Percentiles rank a stretch among this genome's conserved stretches.
Conservation (phyloP, 305 asterid genomes). For the Solanum hybrid region DNA sequence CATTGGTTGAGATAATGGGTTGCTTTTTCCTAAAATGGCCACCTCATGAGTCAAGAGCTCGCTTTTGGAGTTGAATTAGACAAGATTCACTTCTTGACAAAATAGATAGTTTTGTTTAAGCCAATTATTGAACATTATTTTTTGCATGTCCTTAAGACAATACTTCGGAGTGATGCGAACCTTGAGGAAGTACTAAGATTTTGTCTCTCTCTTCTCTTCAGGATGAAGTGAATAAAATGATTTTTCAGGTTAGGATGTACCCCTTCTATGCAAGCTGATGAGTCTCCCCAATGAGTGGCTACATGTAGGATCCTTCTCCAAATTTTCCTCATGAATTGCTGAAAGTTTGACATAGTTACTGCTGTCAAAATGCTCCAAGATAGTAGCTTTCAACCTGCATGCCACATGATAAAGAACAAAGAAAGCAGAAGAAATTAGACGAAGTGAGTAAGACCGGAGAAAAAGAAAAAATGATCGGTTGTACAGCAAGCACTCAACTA, state of each 20-base stretch:
- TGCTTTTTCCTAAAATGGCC: neutral
- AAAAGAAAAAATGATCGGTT: neutral
- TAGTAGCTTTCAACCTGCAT: constrained; percentile 59
- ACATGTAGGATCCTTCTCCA: constrained; percentile 84
- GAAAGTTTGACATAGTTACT: constrained; percentile 35
- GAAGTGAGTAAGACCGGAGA: neutral
- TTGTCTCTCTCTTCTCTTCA: neutral
- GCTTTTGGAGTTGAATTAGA: neutral
- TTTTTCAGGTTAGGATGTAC: constrained; percentile 26
- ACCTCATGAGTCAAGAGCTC: neutral
- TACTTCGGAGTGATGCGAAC: neutral
- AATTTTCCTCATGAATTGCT: constrained; percentile 49
- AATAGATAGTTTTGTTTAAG: neutral
- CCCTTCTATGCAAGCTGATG: constrained; percentile 48
- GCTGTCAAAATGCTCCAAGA: constrained; percentile 68
- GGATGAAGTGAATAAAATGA: neutral
- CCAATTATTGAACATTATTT: neutral
- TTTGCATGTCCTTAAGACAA: neutral
- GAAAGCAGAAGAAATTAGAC: neutral
- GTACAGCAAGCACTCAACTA: neutral
- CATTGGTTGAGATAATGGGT: neutral
- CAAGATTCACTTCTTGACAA: neutral
- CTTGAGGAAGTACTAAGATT: neutral
- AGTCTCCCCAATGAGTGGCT: constrained; percentile 54
- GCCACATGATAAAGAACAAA: constrained; percentile 25